These are phyloP conservation scores for Metschnikowia gelsemii DNA, from an alignment of 805 yeast genomes.

Conservation along the genomic window DNA sequence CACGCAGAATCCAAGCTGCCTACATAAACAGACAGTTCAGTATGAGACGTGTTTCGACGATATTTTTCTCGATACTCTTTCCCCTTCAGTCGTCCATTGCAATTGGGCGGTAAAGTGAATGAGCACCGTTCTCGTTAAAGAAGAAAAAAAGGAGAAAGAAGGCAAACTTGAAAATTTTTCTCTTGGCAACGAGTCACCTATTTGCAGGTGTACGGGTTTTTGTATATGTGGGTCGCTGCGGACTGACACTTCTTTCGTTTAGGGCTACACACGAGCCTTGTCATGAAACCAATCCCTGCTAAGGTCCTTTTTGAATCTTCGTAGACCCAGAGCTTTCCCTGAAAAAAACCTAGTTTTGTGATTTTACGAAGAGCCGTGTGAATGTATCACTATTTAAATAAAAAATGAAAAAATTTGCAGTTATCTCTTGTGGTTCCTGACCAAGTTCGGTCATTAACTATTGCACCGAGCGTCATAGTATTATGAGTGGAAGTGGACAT, in stretches of 20 bases:
- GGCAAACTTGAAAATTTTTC: conserved; percentile 1
- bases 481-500: too few relatives aligned
- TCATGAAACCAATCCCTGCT: too few relatives aligned
- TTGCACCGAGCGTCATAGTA: too few relatives aligned
- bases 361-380: too few relatives aligned
- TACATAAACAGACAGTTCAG: conserved; percentile 14
- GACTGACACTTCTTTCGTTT: not conserved
- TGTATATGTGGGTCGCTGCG: not conserved
- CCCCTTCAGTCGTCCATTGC: conserved; percentile 25
- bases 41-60: conserved; percentile 22
- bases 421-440: too few relatives aligned
- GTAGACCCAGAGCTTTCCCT: too few relatives aligned
- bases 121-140: conserved; percentile 23
- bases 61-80: conserved; percentile 23
- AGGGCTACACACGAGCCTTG: too few relatives aligned
- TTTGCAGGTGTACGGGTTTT: conserved; percentile 14
- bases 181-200: not conserved
- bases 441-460: too few relatives aligned
- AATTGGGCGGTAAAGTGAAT: conserved; percentile 24
- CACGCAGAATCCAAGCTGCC: conserved; percentile 37
- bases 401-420: too few relatives aligned
- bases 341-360: too few relatives aligned
- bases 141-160: conserved; percentile 8
- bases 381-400: too few relatives aligned
- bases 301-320: too few relatives aligned